These are phyloP conservation scores for Calonectria leucothoes DNA, from an alignment of 2,329 filamentous ascomycete species.

Conservation along the genomic window DNA sequence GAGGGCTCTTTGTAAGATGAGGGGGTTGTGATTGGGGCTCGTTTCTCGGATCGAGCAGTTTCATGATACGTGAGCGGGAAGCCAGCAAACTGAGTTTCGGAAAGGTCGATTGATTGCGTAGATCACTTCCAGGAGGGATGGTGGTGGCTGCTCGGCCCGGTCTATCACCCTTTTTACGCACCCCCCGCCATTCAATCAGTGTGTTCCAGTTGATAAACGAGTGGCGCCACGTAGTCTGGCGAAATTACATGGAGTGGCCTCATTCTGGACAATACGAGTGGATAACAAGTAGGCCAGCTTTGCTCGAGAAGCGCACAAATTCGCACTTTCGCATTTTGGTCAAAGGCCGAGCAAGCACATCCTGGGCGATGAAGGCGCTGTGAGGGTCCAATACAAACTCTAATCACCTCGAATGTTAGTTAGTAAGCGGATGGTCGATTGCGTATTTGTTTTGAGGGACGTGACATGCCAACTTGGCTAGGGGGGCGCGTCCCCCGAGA, in stretches of 20 bases:
- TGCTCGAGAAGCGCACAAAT: not conserved
- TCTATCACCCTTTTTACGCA: too few relatives aligned
- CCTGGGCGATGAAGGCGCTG: not conserved
- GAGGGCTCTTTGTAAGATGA: too few relatives aligned
- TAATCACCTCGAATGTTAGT: not conserved
- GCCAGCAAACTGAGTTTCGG: not conserved
- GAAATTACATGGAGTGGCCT: too few relatives aligned
- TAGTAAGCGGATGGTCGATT: not conserved
- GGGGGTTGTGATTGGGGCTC: too few relatives aligned
- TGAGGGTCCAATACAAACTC: not conserved
- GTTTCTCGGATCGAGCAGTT: not conserved
- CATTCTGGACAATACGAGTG: too few relatives aligned
- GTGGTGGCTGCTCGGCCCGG: too few relatives aligned
- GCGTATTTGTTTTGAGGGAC: not conserved
- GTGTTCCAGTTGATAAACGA: too few relatives aligned
- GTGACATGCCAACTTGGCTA: not conserved
- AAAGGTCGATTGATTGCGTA: not conserved
- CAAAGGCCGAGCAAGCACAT: not conserved
- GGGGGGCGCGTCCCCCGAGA: not conserved
- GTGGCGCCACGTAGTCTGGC: too few relatives aligned
- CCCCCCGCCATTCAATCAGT: too few relatives aligned
- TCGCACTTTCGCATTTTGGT: not conserved
- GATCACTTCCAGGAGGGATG: not conserved
- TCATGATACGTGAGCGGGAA: not conserved
- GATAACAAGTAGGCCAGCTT: not conserved